Conservation (phyloP, 202 grass and related monocot genomes). For the Panicum virgatum region DNA sequence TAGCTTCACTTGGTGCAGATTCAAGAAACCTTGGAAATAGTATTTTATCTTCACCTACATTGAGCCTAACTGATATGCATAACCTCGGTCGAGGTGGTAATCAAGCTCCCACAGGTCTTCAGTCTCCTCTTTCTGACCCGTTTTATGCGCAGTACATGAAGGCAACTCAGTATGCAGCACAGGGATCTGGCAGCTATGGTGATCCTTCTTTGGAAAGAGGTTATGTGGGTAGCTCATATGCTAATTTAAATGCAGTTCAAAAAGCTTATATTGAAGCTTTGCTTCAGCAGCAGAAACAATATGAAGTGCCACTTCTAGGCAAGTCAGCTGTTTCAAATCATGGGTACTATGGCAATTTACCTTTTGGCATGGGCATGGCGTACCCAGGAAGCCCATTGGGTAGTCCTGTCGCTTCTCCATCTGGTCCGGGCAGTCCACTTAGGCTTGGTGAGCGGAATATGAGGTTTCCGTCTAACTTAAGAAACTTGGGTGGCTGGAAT, state of each 20-base stretch:
- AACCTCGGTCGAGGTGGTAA: conserved; percentile 55
- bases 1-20: conserved; percentile 48
- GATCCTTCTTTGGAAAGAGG: conserved; percentile 59
- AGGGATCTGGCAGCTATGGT: conserved; percentile 46
- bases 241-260: conserved; percentile 66
- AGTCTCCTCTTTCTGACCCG: conserved; percentile 62
- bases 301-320: conserved; percentile 60
- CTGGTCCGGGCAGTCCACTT: conserved; percentile 69
- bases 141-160: conserved; percentile 81
- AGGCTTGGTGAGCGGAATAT: conserved; percentile 69
- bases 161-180: conserved; percentile 57
- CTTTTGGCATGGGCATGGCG: conserved; percentile 63
- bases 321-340: conserved; percentile 62
- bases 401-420: conserved; percentile 57
- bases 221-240: conserved; percentile 56
- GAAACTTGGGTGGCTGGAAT: conserved; percentile 71
- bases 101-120: conserved; percentile 49
- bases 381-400: conserved; percentile 84
- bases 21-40: conserved; percentile 52
- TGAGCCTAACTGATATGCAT: conserved; percentile 65
- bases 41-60: conserved; percentile 60
- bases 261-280: conserved; percentile 80
- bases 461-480: conserved; percentile 63
- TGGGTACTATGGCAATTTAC: conserved; percentile 62
- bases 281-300: conserved; percentile 84